Conservation (phyloP, 179 eudicot species). For the Vitellaria paradoxa region DNA sequence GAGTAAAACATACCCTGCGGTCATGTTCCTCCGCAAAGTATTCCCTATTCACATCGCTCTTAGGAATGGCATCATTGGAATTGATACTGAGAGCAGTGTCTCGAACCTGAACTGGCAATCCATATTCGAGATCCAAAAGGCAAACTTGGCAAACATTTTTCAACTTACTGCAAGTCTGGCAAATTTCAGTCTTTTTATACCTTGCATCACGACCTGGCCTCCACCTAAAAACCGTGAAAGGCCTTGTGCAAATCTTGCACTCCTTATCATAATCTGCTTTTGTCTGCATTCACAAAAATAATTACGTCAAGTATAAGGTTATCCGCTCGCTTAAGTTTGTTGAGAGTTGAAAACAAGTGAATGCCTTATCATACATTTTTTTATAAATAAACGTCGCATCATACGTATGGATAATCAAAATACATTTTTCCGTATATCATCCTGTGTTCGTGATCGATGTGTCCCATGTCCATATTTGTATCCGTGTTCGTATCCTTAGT, state of each 20-base stretch:
- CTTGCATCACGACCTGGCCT: slow-evolving; percentile 98
- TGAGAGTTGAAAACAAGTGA: no score
- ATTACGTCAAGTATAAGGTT: background rate
- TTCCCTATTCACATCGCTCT: slow-evolving; percentile 96
- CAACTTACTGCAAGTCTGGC: slow-evolving; percentile 95
- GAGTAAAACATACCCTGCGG: slow-evolving; percentile 66
- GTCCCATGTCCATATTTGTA: no score
- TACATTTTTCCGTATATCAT: no score
- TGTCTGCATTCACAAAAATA: slow-evolving; percentile 54
- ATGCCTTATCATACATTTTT: no score
- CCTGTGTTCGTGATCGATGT: no score
- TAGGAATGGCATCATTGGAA: slow-evolving; percentile 93
- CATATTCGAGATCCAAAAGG: slow-evolving; percentile 95
- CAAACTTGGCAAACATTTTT: slow-evolving; percentile 98
- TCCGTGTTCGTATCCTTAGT: no score
- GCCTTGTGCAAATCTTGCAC: slow-evolving; percentile 94
- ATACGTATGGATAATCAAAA: no score
- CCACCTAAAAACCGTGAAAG: slow-evolving; percentile 95
- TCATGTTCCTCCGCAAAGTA: slow-evolving; percentile 98
- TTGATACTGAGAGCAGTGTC: slow-evolving; percentile 87
- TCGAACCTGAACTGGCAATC: slow-evolving; percentile 94
- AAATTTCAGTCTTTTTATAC: slow-evolving; percentile 86
- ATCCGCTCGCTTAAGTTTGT: background rate
- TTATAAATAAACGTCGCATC: no score
- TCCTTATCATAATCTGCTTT: slow-evolving; percentile 90